Percentiles rank a stretch among this genome's conserved stretches.
These are phyloP conservation scores for Hansenula lynferdii DNA, from an alignment of 1,139 yeast genomes.

Conservation along the genomic window DNA sequence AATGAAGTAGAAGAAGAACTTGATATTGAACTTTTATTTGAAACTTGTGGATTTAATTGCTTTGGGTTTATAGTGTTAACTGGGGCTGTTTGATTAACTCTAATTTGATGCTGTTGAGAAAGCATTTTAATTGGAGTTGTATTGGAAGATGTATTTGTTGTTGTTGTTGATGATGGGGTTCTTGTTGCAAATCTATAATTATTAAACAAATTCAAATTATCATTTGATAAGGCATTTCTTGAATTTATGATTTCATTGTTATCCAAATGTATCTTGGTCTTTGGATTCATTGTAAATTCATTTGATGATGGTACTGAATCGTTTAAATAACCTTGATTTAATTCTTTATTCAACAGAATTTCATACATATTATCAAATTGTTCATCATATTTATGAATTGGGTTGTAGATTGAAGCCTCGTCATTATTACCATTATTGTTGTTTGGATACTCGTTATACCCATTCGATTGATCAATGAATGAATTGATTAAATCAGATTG, in stretches of 20 bases:
- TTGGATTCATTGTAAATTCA: no score
- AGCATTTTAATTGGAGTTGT: neutral
- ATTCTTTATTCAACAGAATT: neutral
- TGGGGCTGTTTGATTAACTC: neutral
- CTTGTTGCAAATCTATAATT: no score
- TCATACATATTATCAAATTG: slow-evolving; percentile 1
- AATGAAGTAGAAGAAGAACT: neutral
- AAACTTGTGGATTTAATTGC: neutral
- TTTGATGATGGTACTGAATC: neutral
- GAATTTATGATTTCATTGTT: no score
- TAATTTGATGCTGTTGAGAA: no score
- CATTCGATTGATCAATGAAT: neutral
- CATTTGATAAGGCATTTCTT: neutral
- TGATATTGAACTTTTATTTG: neutral
- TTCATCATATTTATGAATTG: neutral
- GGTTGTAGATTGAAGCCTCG: no score
- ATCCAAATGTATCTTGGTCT: no score
- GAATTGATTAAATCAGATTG: neutral
- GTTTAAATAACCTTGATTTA: neutral
- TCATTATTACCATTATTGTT: no score
- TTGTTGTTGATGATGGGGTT: no score
- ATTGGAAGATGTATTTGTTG: no score
- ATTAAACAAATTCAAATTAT: neutral
- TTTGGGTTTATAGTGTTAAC: neutral
- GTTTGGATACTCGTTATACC: no score